Evolutionary conservation across 1,139 yeast genomes (phyloP).

Genomic region (Suhomyces guaymorum): DNA sequence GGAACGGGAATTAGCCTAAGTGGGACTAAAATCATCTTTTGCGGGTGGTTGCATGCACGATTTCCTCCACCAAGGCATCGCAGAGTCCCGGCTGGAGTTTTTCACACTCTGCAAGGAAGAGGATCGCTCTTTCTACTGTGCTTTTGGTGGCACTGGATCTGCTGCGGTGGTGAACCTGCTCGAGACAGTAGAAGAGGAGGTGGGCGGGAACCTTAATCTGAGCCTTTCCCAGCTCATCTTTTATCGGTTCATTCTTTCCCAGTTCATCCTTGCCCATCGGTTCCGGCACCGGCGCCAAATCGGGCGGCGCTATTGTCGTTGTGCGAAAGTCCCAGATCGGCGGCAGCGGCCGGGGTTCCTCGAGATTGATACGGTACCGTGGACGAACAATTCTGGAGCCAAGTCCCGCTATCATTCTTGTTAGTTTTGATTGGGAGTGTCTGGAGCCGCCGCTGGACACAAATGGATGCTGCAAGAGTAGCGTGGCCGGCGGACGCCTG

Average conservation of each 20-base stretch:
- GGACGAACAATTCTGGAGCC: constrained; percentile 10
- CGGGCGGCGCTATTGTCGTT: too few relatives aligned
- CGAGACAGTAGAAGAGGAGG: constrained; percentile 38
- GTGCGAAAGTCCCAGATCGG: constrained; percentile 8
- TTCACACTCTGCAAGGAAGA: constrained; percentile 47
- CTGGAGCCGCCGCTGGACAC: constrained; percentile 30
- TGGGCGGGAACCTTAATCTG: constrained; percentile 1
- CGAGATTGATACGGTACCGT: constrained; percentile 9
- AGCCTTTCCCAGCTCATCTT: not conserved
- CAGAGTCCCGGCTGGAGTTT: constrained; percentile 59
- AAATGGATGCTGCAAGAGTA: constrained; percentile 49
- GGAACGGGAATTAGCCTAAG: too few relatives aligned
- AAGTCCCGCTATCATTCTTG: constrained; percentile 11
- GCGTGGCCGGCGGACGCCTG: constrained; percentile 50
- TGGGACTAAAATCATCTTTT: too few relatives aligned
- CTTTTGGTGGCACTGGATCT: constrained; percentile 44
- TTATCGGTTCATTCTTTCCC: too few relatives aligned
- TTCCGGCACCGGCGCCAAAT: too few relatives aligned
- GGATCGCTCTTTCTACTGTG: constrained; percentile 43
- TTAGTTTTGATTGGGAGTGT: constrained; percentile 10
- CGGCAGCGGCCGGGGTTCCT: not conserved
- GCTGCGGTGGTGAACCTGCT: constrained; percentile 52
- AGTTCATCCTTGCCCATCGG: too few relatives aligned
- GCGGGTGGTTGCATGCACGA: not conserved
- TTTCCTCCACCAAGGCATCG: constrained; percentile 65